Percentiles rank a stretch among this genome's conserved stretches.
Evolutionary conservation across 345 rosid genomes (phyloP).

Genomic region (Sonneratia alba): DNA sequence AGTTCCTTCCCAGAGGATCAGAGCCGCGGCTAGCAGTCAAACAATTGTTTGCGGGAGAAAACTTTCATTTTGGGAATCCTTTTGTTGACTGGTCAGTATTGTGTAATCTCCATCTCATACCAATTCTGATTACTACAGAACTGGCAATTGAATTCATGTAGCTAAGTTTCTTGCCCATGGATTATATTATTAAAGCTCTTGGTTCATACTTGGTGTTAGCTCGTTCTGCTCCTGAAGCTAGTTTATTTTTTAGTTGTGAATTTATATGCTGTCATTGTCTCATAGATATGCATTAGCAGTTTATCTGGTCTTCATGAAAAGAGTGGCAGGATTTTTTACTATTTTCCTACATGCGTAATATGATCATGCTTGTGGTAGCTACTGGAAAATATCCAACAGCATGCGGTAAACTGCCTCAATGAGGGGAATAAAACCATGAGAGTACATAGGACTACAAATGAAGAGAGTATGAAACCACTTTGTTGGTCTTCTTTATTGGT

Average conservation of each 20-base stretch:
- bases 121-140: neutral
- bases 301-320: neutral
- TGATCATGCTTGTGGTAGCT: neutral
- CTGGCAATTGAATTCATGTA: neutral
- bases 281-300: neutral
- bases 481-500: neutral
- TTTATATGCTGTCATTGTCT: neutral
- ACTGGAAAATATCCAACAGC: neutral
- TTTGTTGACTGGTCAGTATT: slow-evolving; percentile 59
- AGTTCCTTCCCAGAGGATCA: slow-evolving; percentile 68
- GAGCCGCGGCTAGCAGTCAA: slow-evolving; percentile 47
- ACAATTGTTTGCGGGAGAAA: slow-evolving; percentile 62
- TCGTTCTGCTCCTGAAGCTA: neutral
- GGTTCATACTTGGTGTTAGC: neutral
- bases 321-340: neutral
- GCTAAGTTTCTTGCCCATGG: neutral
- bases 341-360: neutral
- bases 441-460: neutral
- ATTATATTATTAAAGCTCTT: neutral
- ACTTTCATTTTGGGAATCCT: slow-evolving; percentile 83
- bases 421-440: neutral
- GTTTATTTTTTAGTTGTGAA: neutral
- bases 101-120: neutral
- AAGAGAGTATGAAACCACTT: neutral
- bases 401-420: neutral